phyloP scores from a whole-genome alignment of 805 yeast genomes.

The Ogataea populi-albae region DNA sequence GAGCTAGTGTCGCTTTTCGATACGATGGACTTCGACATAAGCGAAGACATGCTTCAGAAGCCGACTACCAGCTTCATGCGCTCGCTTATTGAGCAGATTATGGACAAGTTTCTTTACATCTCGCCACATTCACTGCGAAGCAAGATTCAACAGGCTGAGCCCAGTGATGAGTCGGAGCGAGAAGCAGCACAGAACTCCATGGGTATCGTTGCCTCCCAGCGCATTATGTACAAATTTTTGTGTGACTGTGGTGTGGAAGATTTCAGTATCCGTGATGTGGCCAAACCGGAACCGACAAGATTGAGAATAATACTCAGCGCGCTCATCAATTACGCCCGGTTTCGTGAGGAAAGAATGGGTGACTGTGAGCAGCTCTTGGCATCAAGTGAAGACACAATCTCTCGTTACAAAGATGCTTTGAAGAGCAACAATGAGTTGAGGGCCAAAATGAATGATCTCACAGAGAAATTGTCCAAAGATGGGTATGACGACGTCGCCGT shows the following conservation, averaged over 20 bases:
- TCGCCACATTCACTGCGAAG: conserved; percentile 30
- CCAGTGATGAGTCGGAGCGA: conserved; percentile 16
- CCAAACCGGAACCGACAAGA: conserved; percentile 72
- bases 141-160: conserved; percentile 24
- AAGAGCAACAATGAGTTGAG: conserved; percentile 40
- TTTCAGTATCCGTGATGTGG: conserved; percentile 68
- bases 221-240: conserved; percentile 60
- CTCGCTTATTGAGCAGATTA: conserved; percentile 32
- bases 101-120: conserved; percentile 33
- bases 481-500: conserved; percentile 40
- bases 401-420: conserved; percentile 41
- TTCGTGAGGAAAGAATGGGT: conserved; percentile 70
- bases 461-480: conserved; percentile 17
- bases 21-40: conserved; percentile 28
- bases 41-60: conserved; percentile 28
- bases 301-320: conserved; percentile 71
- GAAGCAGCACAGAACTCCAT: conserved; percentile 38
- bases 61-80: conserved; percentile 34
- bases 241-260: conserved; percentile 75
- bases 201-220: conserved; percentile 53
- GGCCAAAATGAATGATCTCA: conserved; percentile 23
- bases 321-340: conserved; percentile 79
- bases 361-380: conserved; percentile 65
- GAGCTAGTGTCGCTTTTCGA: conserved; percentile 29
- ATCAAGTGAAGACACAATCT: conserved; percentile 49